Conservation (phyloP, 2,329 filamentous ascomycete genomes). For the Alternaria ethzedia region DNA sequence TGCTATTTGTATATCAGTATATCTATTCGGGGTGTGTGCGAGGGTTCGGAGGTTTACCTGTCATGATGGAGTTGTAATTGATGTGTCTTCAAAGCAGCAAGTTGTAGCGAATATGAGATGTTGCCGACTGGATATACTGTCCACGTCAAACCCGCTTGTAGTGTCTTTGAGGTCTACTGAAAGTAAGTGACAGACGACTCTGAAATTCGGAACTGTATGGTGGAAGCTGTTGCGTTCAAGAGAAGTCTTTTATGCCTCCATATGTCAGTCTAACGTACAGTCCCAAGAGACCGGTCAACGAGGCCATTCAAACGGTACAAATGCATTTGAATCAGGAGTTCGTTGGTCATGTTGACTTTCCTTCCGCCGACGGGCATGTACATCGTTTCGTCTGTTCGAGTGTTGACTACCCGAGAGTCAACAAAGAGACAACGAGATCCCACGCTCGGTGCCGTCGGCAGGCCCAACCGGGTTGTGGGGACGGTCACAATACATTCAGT, state of each 20-base stretch:
- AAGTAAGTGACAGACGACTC: background rate
- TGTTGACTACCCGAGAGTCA: conserved; percentile 5
- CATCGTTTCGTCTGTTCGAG: conserved; percentile 4
- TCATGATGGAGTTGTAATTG: conserved; percentile 13
- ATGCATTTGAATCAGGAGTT: conserved; percentile 4
- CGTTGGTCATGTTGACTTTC: conserved; percentile 14
- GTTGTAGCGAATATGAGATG: background rate
- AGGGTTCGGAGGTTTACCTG: conserved; percentile 8
- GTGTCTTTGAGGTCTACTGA: background rate
- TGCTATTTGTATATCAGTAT: conserved; percentile 7
- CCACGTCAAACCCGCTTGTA: background rate
- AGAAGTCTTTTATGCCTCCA: conserved; percentile 4
- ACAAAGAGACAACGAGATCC: background rate
- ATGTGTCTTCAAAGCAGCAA: background rate
- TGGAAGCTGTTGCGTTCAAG: background rate
- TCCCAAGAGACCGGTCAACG: conserved; percentile 16
- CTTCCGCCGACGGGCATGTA: conserved; percentile 17
- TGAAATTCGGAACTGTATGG: background rate
- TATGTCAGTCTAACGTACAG: background rate
- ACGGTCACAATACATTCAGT: background rate
- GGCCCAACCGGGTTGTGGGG: background rate
- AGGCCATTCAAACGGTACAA: conserved; percentile 12
- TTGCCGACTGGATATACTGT: background rate
- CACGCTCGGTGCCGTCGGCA: background rate
- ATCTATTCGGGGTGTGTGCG: background rate